Percentiles rank a stretch among this genome's conserved stretches.
phyloP scores from a whole-genome alignment of 1,284 basidiomycete species.

The Cerrena zonata region DNA sequence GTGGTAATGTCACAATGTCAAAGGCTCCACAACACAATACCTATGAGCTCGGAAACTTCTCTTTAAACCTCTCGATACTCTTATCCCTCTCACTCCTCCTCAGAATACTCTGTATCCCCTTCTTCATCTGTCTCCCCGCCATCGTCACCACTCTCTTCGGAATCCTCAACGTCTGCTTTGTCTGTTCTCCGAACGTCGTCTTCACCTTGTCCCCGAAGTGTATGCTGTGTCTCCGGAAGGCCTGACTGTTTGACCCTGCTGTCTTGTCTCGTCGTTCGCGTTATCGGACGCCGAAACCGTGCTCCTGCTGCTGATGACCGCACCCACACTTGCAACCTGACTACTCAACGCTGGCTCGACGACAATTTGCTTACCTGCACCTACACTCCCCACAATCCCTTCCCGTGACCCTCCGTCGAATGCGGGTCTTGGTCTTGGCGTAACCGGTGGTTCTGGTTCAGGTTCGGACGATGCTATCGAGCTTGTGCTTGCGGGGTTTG shows the following conservation, averaged over 20 bases:
- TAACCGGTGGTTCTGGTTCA: not conserved
- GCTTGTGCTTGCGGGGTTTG: not conserved
- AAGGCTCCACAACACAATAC: too few species aligned
- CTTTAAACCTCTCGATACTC: too few species aligned
- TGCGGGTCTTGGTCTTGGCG: not conserved
- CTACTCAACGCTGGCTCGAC: not conserved
- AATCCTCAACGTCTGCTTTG: not conserved
- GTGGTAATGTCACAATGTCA: too few species aligned
- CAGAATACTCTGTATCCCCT: not conserved
- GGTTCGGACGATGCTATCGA: not conserved
- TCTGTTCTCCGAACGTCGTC: not conserved
- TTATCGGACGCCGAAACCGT: not conserved
- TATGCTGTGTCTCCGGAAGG: not conserved
- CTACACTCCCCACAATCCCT: not conserved
- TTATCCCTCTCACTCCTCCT: not conserved
- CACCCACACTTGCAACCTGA: not conserved
- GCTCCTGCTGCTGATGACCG: not conserved
- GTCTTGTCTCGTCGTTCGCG: too few species aligned
- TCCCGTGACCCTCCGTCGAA: not conserved
- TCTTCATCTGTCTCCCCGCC: conserved; percentile 5
- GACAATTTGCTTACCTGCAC: not conserved
- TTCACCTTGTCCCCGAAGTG: not conserved
- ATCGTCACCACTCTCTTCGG: conserved; percentile 3
- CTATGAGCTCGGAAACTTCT: too few species aligned
- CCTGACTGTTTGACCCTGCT: too few species aligned